phyloP scores from a whole-genome alignment of 2,329 filamentous ascomycete species.

The Neofusicoccum kwambonambiense region DNA sequence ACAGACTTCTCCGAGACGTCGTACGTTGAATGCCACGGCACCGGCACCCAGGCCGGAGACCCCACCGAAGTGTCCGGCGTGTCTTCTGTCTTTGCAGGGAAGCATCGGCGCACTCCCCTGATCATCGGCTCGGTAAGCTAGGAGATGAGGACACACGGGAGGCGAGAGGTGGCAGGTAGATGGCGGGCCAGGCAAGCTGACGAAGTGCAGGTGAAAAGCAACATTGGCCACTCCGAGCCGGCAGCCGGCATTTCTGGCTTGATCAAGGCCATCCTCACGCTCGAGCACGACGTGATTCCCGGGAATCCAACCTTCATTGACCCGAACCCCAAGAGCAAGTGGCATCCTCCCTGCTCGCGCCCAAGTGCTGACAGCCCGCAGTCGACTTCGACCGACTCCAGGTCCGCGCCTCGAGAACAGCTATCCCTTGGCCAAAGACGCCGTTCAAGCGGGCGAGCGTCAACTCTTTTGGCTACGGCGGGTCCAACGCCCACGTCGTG shows the following conservation, averaged over 20 bases:
- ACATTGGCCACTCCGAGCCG: constrained; percentile 40
- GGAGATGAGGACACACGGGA: too few relatives aligned
- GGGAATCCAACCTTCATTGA: constrained; percentile 25
- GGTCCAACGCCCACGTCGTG: constrained; percentile 22
- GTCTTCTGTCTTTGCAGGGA: not conserved
- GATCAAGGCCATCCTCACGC: constrained; percentile 35
- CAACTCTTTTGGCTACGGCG: constrained; percentile 22
- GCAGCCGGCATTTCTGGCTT: constrained; percentile 33
- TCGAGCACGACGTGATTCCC: constrained; percentile 34
- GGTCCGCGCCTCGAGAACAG: not conserved
- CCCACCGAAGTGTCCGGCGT: constrained; percentile 27
- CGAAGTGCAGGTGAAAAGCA: constrained; percentile 29
- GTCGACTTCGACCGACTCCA: not conserved
- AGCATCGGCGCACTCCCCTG: too few relatives aligned
- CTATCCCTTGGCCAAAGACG: not conserved
- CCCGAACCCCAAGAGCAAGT: not conserved
- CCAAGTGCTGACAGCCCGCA: too few relatives aligned
- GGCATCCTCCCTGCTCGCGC: too few relatives aligned
- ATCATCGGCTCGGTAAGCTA: too few relatives aligned
- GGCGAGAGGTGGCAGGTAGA: too few relatives aligned
- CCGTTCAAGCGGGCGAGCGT: constrained; percentile 5
- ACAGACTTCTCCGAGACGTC: not conserved
- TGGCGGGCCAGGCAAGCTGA: too few relatives aligned
- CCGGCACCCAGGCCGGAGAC: constrained; percentile 57
- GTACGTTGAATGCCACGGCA: constrained; percentile 46